Base-by-base conservation (phyloP, 352 stramenopile genomes). In the Globisporangium carolinianum region DNA sequence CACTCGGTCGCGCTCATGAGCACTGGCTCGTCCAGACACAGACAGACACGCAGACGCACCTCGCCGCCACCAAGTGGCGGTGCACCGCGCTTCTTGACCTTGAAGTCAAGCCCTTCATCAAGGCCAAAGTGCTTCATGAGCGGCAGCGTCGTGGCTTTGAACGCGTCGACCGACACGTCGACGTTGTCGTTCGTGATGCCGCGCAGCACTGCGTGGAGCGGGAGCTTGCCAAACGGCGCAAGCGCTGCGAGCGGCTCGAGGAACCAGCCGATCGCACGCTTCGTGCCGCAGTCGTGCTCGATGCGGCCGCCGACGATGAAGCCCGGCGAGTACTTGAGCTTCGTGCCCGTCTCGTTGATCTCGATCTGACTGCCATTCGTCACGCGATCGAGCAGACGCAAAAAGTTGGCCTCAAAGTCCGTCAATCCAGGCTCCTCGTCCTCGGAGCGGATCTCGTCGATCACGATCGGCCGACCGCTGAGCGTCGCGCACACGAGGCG, bases 321-420 rank as follows among this genome's bases (percentile, higher is more conserved):
- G 11, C 97, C 97, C 0, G 97, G 97, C 60, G 88, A 86, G 71
- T 98, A 99, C 66, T 92, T 85, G 49, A 99, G 83, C 68, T 97
- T 96, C 35, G 97, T 99, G 59, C 97, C 97, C 1, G 97, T 99
- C 62, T 98, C 94, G 69, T 99, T 99, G 80, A 99, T 99, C 78
- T 99, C 97, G 54, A 99, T 92, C 59, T 97, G 86, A 52, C 84
- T 98, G 47, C 97, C 97, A 71, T 98, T 99, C 9, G 97, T 99
- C 58, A 99, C 77, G 57, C 83, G 85, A 76, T 99, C 97, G 46
- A 99, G 67, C 9, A 99, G 73, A 37, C 96, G 91, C 52, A 99
- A 56, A 62, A 99, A 98, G 68, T 86, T 98, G 38, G 96, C 96
- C 74, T 99, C 97, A 67, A 98, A 98, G 45, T 97, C 89, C 36